Base-by-base conservation (phyloP, 495 filamentous ascomycete species). In the Aspergillus bertholletiae region DNA sequence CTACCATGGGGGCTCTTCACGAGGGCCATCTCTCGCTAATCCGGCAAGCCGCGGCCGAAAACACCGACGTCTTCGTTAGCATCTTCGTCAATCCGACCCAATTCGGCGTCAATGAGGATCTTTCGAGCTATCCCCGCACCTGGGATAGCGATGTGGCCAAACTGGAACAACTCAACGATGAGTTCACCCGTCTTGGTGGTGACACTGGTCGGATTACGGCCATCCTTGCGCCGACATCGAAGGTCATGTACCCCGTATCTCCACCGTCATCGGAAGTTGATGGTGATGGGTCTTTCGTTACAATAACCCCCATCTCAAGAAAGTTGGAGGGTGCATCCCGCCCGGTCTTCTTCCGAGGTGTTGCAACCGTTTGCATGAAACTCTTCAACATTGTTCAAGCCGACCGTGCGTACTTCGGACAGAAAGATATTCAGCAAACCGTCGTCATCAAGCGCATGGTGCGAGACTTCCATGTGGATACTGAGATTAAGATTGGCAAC, bases 341-440 rank as follows among this genome's bases (percentile, higher is more conserved):
- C n/a, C 94, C 94, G 4, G 92, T 95, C 13, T 98, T 98, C 72
- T 97, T 98, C 68, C 77, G 95, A 21, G 94, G 94, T 5, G 94
- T 98, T 22, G 93, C 94, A 23, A 97, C 95, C 11, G 88, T 98
- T 11, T 96, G 91, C 72, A 93, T 91, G 86, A 98, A 98, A 78
- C 74, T 98, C 21, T 94, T 98, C 73, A 97, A 97, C 64, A 89
- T 93, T 46, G 86, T 91, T 35, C 80, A 84, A 59, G 90, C 94
- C 2, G 89, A 96, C 39, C 82, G 83, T 40, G 95, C 92, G 1
- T 99, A 96, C 66, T 97, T 99, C 70, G 94, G 94, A 1, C 95
- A 97, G 72, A 97, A 99, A 74, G 94, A 99, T 62, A 83, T 97
- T 17, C 94, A 99, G 72, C 94, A 99, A 73, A 95, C 90, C 0